Conservation (phyloP, 2,329 filamentous ascomycete species). For the Diaporthe nobilis region DNA sequence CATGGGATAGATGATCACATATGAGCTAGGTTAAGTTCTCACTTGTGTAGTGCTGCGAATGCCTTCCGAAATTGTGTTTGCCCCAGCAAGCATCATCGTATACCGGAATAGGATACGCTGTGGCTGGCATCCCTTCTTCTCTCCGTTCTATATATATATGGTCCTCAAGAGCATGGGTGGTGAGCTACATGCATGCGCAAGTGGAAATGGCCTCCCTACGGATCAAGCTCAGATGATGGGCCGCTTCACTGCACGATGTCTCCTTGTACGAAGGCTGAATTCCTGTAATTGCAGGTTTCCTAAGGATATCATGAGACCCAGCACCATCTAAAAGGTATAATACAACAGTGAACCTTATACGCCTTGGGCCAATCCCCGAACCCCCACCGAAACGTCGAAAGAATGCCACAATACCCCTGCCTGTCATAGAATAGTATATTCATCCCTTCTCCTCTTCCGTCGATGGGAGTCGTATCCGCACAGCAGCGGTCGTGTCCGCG, state of each 20-base stretch:
- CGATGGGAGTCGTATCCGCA: neutral
- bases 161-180: neutral
- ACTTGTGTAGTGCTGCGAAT: no score
- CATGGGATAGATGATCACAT: neutral
- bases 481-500: no score
- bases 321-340: slow-evolving; percentile 23
- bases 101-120: neutral
- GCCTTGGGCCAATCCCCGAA: neutral
- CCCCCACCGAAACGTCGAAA: neutral
- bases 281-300: neutral
- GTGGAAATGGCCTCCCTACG: no score
- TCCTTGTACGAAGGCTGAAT: neutral
- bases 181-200: neutral
- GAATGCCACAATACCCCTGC: neutral
- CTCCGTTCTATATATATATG: neutral
- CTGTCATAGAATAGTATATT: neutral
- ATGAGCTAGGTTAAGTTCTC: neutral
- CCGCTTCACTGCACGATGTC: neutral
- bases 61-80: neutral
- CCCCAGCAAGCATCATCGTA: neutral
- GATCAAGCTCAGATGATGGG: neutral
- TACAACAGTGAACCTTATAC: slow-evolving; percentile 23
- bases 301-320: neutral
- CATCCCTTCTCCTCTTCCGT: neutral
- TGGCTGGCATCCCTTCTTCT: neutral